Conservation (phyloP, 2,329 filamentous ascomycete genomes). For the Penicillium sp. region DNA sequence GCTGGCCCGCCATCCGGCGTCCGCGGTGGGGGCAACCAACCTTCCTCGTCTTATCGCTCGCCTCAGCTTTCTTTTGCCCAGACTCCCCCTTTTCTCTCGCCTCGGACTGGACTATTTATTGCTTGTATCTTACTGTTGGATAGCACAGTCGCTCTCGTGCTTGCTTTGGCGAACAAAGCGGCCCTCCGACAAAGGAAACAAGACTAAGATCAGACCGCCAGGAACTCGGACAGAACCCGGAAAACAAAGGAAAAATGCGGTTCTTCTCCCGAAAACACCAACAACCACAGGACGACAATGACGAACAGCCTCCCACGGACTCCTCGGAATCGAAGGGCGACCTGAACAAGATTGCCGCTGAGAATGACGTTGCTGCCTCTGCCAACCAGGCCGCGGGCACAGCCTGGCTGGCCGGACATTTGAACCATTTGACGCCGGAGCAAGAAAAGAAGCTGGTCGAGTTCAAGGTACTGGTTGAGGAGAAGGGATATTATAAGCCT, state of each 20-base stretch:
- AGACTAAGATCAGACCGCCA: neutral
- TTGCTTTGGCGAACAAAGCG: neutral
- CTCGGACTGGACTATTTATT: neutral
- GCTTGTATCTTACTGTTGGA: neutral
- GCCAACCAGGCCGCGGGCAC: slow-evolving; percentile 33
- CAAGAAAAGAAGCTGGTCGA: slow-evolving; percentile 64
- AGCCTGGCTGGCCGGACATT: slow-evolving; percentile 58
- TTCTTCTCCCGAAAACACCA: slow-evolving; percentile 11
- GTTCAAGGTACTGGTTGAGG: slow-evolving; percentile 67
- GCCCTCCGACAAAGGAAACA: neutral
- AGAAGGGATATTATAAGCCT: slow-evolving; percentile 55
- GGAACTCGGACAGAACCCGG: neutral
- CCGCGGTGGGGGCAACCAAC: neutral
- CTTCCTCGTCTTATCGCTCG: neutral
- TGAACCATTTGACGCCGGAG: slow-evolving; percentile 67
- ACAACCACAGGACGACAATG: neutral
- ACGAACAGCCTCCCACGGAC: slow-evolving; percentile 17
- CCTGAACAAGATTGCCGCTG: slow-evolving; percentile 25
- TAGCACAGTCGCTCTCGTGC: neutral
- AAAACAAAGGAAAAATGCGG: slow-evolving; percentile 5
- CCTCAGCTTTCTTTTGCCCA: neutral
- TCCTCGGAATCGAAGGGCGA: slow-evolving; percentile 14
- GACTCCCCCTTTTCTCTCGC: neutral
- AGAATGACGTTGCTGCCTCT: slow-evolving; percentile 34
- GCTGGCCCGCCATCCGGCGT: too few relatives aligned